These are phyloP conservation scores for Circinella umbellata DNA, from an alignment of 371 early-diverging fungal species.

Conservation along the genomic window DNA sequence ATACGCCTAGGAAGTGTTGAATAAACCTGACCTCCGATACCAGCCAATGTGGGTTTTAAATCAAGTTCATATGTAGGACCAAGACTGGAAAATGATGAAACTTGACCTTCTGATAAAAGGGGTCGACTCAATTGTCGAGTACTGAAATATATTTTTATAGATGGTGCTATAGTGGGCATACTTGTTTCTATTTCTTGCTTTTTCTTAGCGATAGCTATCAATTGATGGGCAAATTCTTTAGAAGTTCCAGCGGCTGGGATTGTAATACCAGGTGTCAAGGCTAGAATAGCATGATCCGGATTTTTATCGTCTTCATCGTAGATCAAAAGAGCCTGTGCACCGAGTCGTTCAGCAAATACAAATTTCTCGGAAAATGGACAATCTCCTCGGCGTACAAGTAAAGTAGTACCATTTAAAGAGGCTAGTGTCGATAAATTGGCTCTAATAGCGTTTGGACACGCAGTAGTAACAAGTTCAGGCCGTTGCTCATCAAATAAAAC, in stretches of 20 bases:
- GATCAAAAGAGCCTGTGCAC: slow-evolving; percentile 60
- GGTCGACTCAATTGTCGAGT: background rate
- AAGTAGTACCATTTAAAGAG: slow-evolving; percentile 31
- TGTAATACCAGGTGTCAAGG: slow-evolving; percentile 15
- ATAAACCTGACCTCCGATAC: slow-evolving; percentile 72
- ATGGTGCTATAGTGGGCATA: no score
- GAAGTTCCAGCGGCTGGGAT: slow-evolving; percentile 51
- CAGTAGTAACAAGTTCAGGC: background rate
- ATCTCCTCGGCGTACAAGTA: slow-evolving; percentile 56
- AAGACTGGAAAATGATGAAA: slow-evolving; percentile 56
- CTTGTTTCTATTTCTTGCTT: no score
- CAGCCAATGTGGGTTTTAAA: slow-evolving; percentile 62
- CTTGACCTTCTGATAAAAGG: slow-evolving; percentile 37
- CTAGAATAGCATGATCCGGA: slow-evolving; percentile 12
- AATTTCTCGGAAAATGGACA: slow-evolving; percentile 58
- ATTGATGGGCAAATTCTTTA: slow-evolving; percentile 23
- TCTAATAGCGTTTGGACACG: slow-evolving; percentile 5
- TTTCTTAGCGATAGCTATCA: slow-evolving; percentile 7
- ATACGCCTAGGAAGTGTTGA: slow-evolving; percentile 61
- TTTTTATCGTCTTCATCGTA: slow-evolving; percentile 33
- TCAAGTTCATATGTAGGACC: slow-evolving; percentile 51
- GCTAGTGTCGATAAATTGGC: background rate
- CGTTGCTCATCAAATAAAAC: slow-evolving; percentile 12
- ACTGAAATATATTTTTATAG: slow-evolving; percentile 14
- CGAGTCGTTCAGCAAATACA: slow-evolving; percentile 34